Base-by-base conservation (phyloP, 768 basidiomycete species). In the Pleurotus platypus region DNA sequence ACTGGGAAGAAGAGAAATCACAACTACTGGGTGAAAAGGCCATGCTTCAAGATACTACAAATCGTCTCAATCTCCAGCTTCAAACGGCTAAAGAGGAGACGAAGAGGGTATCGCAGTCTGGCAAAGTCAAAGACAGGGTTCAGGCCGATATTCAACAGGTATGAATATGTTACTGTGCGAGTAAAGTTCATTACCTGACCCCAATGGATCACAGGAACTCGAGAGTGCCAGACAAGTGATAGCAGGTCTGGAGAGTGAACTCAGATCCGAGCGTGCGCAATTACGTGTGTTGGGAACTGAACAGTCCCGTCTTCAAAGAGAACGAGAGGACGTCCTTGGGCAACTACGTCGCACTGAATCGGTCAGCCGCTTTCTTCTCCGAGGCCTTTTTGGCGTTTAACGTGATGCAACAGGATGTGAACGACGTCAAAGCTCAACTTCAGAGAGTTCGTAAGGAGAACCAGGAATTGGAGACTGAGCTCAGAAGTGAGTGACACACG, bases 371-470 rank as follows among this genome's bases (percentile, higher is more conserved):
- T 45, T 26, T 16, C 15, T 15, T 16, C 39, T 55, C 45, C 46
- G 22, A 35, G 20, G 38, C 6, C 26, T n/a, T 20, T 45, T 47
- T 16, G 42, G 62, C 26, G 46, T 51, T 46, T 64, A 59, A 43
- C 11, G 4, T 24, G 16, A n/a, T 5, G 50, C 26, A 20, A 20
- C 62, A 92, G 90, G 90, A 91, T 64, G 90, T 93, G 82, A 83
- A 87, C 22, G 88, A 87, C 50, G 81, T 93, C 43, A 86, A 83
- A 61, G 69, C 78, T 11, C 85, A 93, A 35, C 68, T 92, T 5
- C 82, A 86, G 45, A 78, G 76, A 56, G 74, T 83, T 69, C 93
- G 90, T 70, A 81, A 84, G 57, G 86, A 90, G 63, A 92, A 87
- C 60, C 78, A 83, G 22, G 82, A 83, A 16, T 75, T 94, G 24